Evolutionary conservation across 371 early-diverging fungal species (phyloP).

Genomic region (Funneliformis caledonium): DNA sequence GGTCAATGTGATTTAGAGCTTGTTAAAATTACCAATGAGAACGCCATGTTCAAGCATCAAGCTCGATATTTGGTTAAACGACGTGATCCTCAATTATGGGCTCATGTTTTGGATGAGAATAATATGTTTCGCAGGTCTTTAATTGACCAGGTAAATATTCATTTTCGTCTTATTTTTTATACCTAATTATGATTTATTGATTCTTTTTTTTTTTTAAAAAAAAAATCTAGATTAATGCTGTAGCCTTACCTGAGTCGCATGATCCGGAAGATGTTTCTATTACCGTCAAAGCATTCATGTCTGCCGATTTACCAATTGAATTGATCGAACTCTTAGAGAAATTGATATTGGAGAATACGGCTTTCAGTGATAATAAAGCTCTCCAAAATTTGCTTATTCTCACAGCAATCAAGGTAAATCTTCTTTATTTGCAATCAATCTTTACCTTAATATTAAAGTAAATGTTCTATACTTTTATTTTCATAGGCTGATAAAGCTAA

Average conservation of each 20-base stretch:
- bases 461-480: neutral
- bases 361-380: slow-evolving; percentile 94
- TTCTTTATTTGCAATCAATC: neutral
- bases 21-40: slow-evolving; percentile 92
- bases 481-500: slow-evolving; percentile 77
- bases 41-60: slow-evolving; percentile 98
- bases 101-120: slow-evolving; percentile 74
- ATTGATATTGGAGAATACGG: slow-evolving; percentile 87
- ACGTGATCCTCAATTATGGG: slow-evolving; percentile 87
- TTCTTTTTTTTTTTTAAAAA: neutral
- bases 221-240: slow-evolving; percentile 64
- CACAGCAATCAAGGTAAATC: slow-evolving; percentile 87
- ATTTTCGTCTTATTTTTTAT: neutral
- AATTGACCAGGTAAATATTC: slow-evolving; percentile 80
- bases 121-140: slow-evolving; percentile 86
- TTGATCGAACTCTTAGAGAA: slow-evolving; percentile 96
- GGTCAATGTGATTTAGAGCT: slow-evolving; percentile 95
- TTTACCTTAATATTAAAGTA: neutral
- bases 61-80: slow-evolving; percentile 93
- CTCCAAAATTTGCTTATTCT: slow-evolving; percentile 96
- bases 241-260: slow-evolving; percentile 92
- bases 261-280: slow-evolving; percentile 97
- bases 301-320: slow-evolving; percentile 92
- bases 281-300: slow-evolving; percentile 98
- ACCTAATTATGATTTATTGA: neutral